Conservation (phyloP, 257 asterid genomes). For the Nicotiana paniculata region DNA sequence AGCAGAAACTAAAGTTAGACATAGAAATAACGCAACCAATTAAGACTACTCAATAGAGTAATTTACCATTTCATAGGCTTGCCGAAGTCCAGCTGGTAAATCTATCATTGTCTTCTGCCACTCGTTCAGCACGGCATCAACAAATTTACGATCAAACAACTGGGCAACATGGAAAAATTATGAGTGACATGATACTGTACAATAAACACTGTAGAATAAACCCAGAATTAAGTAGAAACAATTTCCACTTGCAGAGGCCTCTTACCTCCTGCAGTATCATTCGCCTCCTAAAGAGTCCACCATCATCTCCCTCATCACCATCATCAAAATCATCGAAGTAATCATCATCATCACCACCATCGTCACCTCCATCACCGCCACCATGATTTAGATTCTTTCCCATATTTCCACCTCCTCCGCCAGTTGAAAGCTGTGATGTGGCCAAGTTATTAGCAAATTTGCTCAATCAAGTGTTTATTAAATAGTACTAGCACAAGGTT, state of each 20-base stretch:
- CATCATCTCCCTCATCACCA: conserved; percentile 96
- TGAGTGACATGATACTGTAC: conserved; percentile 6
- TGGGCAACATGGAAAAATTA: conserved; percentile 15
- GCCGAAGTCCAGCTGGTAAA: conserved; percentile 95
- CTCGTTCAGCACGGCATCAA: conserved; percentile 91
- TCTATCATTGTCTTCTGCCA: conserved; percentile 98
- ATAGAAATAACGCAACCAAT: conserved; percentile 3
- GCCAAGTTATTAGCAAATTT: neutral
- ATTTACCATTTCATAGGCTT: conserved; percentile 94
- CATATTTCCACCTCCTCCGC: conserved; percentile 88
- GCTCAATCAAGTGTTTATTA: neutral
- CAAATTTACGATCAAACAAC: conserved; percentile 87
- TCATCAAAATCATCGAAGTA: conserved; percentile 95
- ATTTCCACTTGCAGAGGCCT: neutral
- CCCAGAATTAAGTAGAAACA: neutral
- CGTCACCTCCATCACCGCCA: conserved; percentile 99
- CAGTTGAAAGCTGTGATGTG: conserved; percentile 61
- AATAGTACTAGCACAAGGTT: neutral
- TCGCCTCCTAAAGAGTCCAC: conserved; percentile 87
- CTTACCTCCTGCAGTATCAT: conserved; percentile 77
- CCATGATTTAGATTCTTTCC: conserved; percentile 86
- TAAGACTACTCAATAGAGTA: neutral
- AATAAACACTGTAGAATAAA: neutral
- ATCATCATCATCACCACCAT: conserved; percentile 97
- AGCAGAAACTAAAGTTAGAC: conserved; percentile 21